Evolutionary conservation across 106 monocot species (phyloP).

Genomic region (Dendrobium nobile): DNA sequence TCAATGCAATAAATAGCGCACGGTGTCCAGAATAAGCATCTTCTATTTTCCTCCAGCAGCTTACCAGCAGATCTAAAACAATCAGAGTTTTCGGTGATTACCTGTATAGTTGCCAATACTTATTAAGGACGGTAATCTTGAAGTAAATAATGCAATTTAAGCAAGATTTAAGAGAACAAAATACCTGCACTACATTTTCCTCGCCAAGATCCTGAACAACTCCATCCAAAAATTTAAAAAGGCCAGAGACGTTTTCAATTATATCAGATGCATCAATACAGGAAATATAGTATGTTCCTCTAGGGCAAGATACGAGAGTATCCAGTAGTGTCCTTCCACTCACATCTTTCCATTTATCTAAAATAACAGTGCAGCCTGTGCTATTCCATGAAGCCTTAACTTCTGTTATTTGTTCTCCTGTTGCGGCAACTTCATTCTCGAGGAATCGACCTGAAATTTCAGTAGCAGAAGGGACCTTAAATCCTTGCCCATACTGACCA

Average conservation of each 20-base stretch:
- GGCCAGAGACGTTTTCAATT: constrained; percentile 29
- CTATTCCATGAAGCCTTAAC: constrained; percentile 41
- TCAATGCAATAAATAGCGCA: constrained; percentile 40
- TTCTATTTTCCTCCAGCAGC: constrained; percentile 61
- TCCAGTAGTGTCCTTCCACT: constrained; percentile 36
- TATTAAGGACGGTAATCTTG: not conserved
- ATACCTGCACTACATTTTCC: constrained; percentile 58
- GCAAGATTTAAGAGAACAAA: not conserved
- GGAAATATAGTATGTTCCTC: constrained; percentile 36
- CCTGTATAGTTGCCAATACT: constrained; percentile 16
- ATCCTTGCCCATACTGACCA: constrained; percentile 37
- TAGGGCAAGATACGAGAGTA: constrained; percentile 50
- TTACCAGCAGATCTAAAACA: constrained; percentile 44
- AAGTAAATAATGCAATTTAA: no score
- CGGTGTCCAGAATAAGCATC: constrained; percentile 51
- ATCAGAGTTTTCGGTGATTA: constrained; percentile 37
- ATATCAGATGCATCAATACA: constrained; percentile 41
- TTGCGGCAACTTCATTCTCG: constrained; percentile 34
- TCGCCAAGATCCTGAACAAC: constrained; percentile 52
- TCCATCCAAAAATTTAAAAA: constrained; percentile 49
- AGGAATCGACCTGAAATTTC: constrained; percentile 38
- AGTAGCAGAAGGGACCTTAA: constrained; percentile 18
- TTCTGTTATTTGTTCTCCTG: constrained; percentile 30
- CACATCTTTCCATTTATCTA: constrained; percentile 41
- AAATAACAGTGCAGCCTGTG: constrained; percentile 46